These are phyloP conservation scores for Hysterium pulicare DNA, from an alignment of 2,329 filamentous ascomycete species.

Conservation along the genomic window DNA sequence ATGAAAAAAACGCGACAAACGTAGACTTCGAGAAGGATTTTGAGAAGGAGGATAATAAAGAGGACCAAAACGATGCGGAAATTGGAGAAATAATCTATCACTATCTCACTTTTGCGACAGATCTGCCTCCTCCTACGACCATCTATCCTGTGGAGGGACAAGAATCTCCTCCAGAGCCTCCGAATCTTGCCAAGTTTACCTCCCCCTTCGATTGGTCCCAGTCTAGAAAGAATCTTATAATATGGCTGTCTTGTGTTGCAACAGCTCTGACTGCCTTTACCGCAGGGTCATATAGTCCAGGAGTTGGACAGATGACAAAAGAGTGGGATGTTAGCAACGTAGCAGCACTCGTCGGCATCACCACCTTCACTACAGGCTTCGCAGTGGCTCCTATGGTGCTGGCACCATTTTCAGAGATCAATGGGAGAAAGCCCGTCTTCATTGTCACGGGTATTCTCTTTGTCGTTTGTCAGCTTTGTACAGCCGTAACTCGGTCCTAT, in stretches of 20 bases:
- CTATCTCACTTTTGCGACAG: constrained; percentile 62
- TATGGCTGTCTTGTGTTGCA: constrained; percentile 71
- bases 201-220: constrained; percentile 73
- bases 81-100: constrained; percentile 49
- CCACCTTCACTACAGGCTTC: constrained; percentile 76
- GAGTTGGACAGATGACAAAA: constrained; percentile 60
- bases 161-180: constrained; percentile 52
- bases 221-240: constrained; percentile 65
- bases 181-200: constrained; percentile 62
- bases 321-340: constrained; percentile 64
- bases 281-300: constrained; percentile 75
- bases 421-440: constrained; percentile 82
- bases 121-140: constrained; percentile 49
- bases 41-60: constrained; percentile 8
- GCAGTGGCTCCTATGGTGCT: constrained; percentile 81
- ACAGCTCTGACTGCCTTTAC: constrained; percentile 77
- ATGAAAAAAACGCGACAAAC: constrained; percentile 8
- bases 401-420: constrained; percentile 83
- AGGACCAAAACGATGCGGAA: constrained; percentile 6
- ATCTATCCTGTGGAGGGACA: constrained; percentile 29
- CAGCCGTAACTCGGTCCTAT: constrained; percentile 66
- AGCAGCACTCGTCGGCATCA: constrained; percentile 72
- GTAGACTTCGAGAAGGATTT: constrained; percentile 6
- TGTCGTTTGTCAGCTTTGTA: constrained; percentile 67
- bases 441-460: constrained; percentile 69